Evolutionary conservation across 2,329 filamentous ascomycete species (phyloP), one percentile per base, ranked within the genome.

Genomic region (Penicillium occitanis): DNA sequence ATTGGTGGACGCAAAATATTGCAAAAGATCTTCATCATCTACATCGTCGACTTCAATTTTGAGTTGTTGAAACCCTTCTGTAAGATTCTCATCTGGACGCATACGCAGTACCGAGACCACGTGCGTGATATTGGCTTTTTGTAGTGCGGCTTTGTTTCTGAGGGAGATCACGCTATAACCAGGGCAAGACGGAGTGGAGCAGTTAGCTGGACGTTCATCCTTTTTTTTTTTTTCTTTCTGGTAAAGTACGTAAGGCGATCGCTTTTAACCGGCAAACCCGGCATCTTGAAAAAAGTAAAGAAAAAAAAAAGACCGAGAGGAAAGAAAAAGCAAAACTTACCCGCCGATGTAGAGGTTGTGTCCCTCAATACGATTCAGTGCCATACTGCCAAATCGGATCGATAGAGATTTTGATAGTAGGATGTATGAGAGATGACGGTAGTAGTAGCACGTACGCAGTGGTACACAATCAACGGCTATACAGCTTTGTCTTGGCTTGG

Each of bases 21-120:
- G 86, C 19, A 98, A 81, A 61, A 98, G 79, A 78, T 99, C 92
- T 71, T 93, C 90, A 73, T 97, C 92, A 22, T 94, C 91, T 61
- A 93, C 87, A 81, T 99, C 95, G 77, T 98, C 91, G 51, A 97
- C 88, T 70, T 96, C 90, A 69, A 98, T 90, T 68, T 88, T 85
- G 71, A 92, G 84, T 76, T 96, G 92, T 69, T 88, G 81, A 76
- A 88, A 92, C 50, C 84, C 82, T 69, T 86, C 83, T 73, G 63
- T 62, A 10, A 87, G 88, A 48, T 84, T 82, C 67, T 81, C 80
- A 59, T 86, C 78, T 51, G 86, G 84, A 28, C 48, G 61, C 66
- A 67, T 67, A 48, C 66, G 66, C 67, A 94, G 78, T 48, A 95
- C 91, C 4, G 93, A 96, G n/a, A 98, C 83, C 35, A 98, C 86